Percentiles rank a stretch among this genome's conserved stretches.
These are phyloP conservation scores for Eleusine coracana DNA, from an alignment of 176 grass and related monocot genomes.

Conservation along the genomic window DNA sequence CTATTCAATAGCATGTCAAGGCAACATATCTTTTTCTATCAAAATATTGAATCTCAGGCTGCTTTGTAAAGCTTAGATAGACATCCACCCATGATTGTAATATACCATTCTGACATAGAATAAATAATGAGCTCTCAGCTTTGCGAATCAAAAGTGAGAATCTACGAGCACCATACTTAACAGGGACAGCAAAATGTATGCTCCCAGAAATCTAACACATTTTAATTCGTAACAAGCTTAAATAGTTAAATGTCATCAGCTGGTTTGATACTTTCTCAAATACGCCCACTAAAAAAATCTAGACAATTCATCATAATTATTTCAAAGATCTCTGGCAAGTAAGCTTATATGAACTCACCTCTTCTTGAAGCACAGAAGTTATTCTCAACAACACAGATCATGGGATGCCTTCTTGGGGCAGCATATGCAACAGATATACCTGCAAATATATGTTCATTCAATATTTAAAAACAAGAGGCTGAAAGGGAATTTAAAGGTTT, in stretches of 20 bases:
- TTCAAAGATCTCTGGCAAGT: conserved; percentile 19
- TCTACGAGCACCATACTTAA: not conserved
- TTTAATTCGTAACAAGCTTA: not conserved
- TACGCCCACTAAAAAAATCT: not conserved
- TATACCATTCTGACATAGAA: not conserved
- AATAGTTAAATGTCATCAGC: not conserved
- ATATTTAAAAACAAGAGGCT: conserved; percentile 1
- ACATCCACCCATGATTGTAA: not conserved
- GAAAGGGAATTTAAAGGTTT: conserved; percentile 10
- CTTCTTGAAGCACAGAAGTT: conserved; percentile 95
- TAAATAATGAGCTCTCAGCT: not conserved
- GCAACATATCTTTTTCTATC: not conserved
- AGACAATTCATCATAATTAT: not conserved
- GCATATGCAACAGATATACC: conserved; percentile 84
- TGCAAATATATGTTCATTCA: conserved; percentile 37
- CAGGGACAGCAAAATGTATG: not conserved
- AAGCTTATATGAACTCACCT: conserved; percentile 54
- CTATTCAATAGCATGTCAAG: not conserved
- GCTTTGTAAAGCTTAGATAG: not conserved
- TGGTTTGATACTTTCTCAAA: not conserved
- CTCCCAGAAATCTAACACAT: not conserved
- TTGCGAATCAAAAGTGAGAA: not conserved
- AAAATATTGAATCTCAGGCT: not conserved
- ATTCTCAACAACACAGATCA: conserved; percentile 84
- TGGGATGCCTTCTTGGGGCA: conserved; percentile 89